Percentiles rank a stretch among this genome's conserved stretches.
Conservation (phyloP, 441 rosid genomes). For the California macrophylla region DNA sequence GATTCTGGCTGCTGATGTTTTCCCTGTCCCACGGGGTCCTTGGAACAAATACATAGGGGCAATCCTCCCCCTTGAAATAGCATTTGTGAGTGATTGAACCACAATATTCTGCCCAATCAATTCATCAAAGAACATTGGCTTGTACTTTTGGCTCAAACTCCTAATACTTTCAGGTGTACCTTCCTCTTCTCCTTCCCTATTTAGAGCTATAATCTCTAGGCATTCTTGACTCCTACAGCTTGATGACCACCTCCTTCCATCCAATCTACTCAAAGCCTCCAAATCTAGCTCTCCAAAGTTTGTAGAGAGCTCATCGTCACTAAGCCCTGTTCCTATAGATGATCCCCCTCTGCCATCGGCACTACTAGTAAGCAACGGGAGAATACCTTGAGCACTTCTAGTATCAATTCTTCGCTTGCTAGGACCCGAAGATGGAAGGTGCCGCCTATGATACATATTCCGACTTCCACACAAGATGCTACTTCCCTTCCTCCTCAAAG, state of each 20-base stretch:
- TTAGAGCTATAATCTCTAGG: conserved; percentile 46
- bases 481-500: conserved; percentile 78
- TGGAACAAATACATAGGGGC: conserved; percentile 93
- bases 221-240: conserved; percentile 85
- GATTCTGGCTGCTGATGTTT: conserved; percentile 78
- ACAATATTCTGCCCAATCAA: conserved; percentile 84
- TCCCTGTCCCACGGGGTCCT: conserved; percentile 96
- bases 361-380: conserved; percentile 63
- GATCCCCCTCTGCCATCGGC: conserved; percentile 68
- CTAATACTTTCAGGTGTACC: conserved; percentile 46
- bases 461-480: conserved; percentile 72
- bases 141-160: conserved; percentile 87
- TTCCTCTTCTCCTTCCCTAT: conserved; percentile 62
- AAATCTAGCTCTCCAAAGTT: conserved; percentile 86
- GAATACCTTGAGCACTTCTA: conserved; percentile 65
- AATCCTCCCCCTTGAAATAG: conserved; percentile 66
- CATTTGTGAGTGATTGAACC: conserved; percentile 72
- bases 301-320: conserved; percentile 88
- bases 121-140: conserved; percentile 73
- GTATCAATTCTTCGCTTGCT: conserved; percentile 44
- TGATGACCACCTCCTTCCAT: conserved; percentile 91
- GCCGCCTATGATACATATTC: conserved; percentile 44
- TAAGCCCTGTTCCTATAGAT: conserved; percentile 58
- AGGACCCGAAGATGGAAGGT: conserved; percentile 38
- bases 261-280: conserved; percentile 94